Evolutionary conservation across 176 grass and related monocot genomes (phyloP), one percentile per base, ranked within the genome.

Genomic region (Ensete ventricosum): DNA sequence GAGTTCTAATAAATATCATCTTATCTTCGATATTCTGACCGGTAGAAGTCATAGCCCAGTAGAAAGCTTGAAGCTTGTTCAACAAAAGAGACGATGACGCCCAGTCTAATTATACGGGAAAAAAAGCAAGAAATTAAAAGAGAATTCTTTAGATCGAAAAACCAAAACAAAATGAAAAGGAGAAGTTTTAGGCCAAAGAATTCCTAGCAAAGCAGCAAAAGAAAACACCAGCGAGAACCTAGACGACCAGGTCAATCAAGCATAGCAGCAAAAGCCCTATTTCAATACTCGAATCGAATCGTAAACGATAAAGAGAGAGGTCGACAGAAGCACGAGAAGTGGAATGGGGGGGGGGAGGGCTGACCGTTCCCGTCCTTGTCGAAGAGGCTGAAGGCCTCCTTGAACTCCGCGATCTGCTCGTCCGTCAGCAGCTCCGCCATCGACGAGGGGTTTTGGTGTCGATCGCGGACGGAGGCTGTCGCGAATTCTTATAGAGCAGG

Each of bases 331-430:
- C 34, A 8, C 2, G 14, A 60, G 57, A 60, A 9, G n/a, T 55
- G 57, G 57, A 17, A 16, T 12, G 14, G 16, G 17, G 22, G 16
- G 17, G 22, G 22, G 8, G 57, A 60, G 34, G 34, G 4, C n/a
- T 58, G 80, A 96, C 92, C 92, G 75, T 96, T 83, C 64, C 87
- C 92, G 20, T 96, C 89, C 87, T 96, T 96, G 78, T 96, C 92
- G 78, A 96, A 92, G 75, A 96, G 83, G 84, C 87, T 90, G 89
- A 96, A 96, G 16, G 89, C 87, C 80, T 92, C 92, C 85, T 88
- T 89, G 76, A 89, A 89, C 83, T 96, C 89, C 5, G 87, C 68
- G 84, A 96, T 92, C 89, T 96, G 92, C 67, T 69, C 67, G 14
- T 17, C 3, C 19, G 57, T 1, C n/a, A 60, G n/a, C 1, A 8